Base-by-base conservation (phyloP, 441 rosid genomes). In the Theobroma grandiflorum region DNA sequence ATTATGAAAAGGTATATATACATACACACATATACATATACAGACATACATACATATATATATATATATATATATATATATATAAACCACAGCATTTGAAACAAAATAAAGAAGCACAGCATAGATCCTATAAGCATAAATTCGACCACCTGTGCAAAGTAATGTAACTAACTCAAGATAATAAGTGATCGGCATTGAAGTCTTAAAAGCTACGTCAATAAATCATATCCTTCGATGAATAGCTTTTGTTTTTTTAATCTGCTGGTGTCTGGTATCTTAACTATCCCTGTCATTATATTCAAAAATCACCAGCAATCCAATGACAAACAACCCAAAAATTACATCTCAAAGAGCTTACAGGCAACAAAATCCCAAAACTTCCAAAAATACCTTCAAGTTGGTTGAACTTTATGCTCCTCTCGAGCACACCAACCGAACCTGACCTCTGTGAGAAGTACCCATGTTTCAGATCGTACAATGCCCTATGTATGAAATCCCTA, bases 391-490 rank as follows among this genome's bases (percentile, higher is more conserved):
- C 99, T 81, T 87, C 86, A 77, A 96, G 92, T 80, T 89, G 92
- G 83, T 95, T 89, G 85, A 95, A 96, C 87, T 89, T 95, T 57
- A 96, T 89, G 88, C 91, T 87, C 79, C 86, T 89, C 84, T 95
- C 95, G 20, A 97, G 91, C 76, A 95, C 93, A 0, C 99, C 99
- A 81, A 96, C 98, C 0, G 98, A 90, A 50, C 84, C 82, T 33
- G 98, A 91, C 77, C 90, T 82, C 78, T 89, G 93, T 14, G 98
- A 91, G 90, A 95, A 96, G 90, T 92, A 95, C 6, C 99, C 98
- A 20, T 90, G 94, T 20, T 87, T 75, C 22, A 93, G 91, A 80
- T 92, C 93, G 73, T 95, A 96, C 61, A 96, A 73, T 38, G 96
- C 95, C 2, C 90, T 89, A 78, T 89, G 97, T 79, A 96, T 85